Base-by-base conservation (phyloP, 139 green algal species). In the Coelastrella sp. region DNA sequence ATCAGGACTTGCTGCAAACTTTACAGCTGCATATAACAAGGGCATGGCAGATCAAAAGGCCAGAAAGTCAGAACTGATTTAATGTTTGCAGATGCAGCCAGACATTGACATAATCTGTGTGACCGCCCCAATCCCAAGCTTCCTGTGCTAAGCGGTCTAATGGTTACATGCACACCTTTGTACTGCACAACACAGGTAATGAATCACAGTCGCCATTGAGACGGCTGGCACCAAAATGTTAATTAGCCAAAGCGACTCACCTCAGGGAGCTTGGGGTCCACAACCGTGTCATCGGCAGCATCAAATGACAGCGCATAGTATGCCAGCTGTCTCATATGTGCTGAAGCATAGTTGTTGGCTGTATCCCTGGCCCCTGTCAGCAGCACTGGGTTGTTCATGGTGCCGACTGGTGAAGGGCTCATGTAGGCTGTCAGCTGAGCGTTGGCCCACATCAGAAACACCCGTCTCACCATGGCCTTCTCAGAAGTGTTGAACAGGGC, bases 221-320 rank as follows among this genome's bases (percentile, higher is more conserved):
- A n/a, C n/a, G n/a, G n/a, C n/a, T n/a, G n/a, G n/a, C n/a, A n/a
- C n/a, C 61, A 70, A 11, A 70, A 9, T 70, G 61, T 11, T 70
- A 11, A 70, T 9, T 70, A 11, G 9, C 9, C 9, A 9, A 70
- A 70, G 9, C 61, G 61, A 70, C 68, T 25, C 9, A 76, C 68
- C 35, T 72, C 4, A 15, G 66, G 25, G 70, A 89, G 84, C 70
- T 56, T 27, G 68, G 84, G 68, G 84, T 89, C 84, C 6, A 35
- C 56, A n/a, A 19, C 35, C 8, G 27, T 35, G 84, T 89, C 84
- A 25, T 89, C 68, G 6, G 68, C 56, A n/a, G 84, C 65, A 27
- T 89, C 84, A 59, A 89, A 59, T 12, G 24, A 68, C n/a, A 89
- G 70, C 27, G 84, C 84, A 8, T 82, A 82, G 84, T 89, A 89